Evolutionary conservation across 2,329 filamentous ascomycete genomes (phyloP).

Genomic region (Scedosporium dehoogii): DNA sequence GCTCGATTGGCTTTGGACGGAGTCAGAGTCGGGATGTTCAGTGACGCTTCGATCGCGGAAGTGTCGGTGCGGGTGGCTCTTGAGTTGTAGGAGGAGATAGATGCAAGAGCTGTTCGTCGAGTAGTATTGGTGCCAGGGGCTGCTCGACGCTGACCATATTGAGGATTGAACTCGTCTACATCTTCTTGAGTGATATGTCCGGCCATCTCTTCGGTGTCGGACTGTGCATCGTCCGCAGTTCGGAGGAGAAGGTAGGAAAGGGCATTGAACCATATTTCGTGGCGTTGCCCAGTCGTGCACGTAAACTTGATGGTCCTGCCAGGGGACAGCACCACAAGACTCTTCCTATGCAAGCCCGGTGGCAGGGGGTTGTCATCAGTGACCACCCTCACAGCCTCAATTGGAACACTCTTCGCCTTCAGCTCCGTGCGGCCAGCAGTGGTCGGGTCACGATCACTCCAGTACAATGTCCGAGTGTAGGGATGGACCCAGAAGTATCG

Average conservation of each 20-base stretch:
- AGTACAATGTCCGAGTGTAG: slow-evolving; percentile 92
- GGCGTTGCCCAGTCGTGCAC: slow-evolving; percentile 82
- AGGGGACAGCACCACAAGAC: slow-evolving; percentile 79
- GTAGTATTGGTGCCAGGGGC: slow-evolving; percentile 32
- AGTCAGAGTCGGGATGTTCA: slow-evolving; percentile 42
- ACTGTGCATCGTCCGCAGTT: slow-evolving; percentile 49
- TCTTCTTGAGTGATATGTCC: slow-evolving; percentile 51
- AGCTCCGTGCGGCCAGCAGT: slow-evolving; percentile 67
- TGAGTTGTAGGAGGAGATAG: slow-evolving; percentile 73
- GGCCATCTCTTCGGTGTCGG: slow-evolving; percentile 49
- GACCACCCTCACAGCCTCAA: slow-evolving; percentile 85
- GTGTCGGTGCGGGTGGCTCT: slow-evolving; percentile 58
- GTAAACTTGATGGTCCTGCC: slow-evolving; percentile 89
- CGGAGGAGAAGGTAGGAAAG: slow-evolving; percentile 84
- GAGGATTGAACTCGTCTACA: slow-evolving; percentile 74
- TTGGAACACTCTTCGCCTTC: slow-evolving; percentile 78
- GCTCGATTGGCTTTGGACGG: slow-evolving; percentile 34
- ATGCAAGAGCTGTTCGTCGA: slow-evolving; percentile 44
- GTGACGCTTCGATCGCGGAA: slow-evolving; percentile 27
- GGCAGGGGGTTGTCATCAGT: slow-evolving; percentile 93
- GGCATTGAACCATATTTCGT: slow-evolving; percentile 98
- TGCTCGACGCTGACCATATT: slow-evolving; percentile 24
- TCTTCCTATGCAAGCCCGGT: slow-evolving; percentile 89
- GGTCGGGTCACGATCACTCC: slow-evolving; percentile 85
- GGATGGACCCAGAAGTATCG: slow-evolving; percentile 99